Evolutionary conservation across 345 rosid species (phyloP), one percentile per base, ranked within the genome.

Genomic region (Schrenkiella parvula): DNA sequence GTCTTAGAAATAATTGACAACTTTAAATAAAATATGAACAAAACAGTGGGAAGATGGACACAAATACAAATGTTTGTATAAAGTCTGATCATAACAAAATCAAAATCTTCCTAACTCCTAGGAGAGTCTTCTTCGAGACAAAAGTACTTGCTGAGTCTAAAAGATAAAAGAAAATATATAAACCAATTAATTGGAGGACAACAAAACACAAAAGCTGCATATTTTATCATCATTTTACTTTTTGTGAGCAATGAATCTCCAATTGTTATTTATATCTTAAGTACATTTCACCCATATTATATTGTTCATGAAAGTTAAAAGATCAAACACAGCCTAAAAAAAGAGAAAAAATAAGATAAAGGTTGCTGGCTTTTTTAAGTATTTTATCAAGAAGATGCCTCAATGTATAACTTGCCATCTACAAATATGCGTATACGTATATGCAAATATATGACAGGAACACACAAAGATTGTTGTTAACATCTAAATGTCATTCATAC

Each of bases 111-210:
- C 72, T 57, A 13, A 47, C 60, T 73, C 73, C 46, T 74, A 74
- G 78, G 73, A 74, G 78, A 50, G 78, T 39, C 78, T 59, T 74
- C 63, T 39, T 29, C 6, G 43, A 44, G 67, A 74, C 78, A 67
- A 74, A 74, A 74, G 78, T 59, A 38, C 17, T 4, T 46, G 71
- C 1, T 9, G 58, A 44, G 37, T 55, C 48, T 26, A 56, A 22
- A 66, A 64, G 39, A 31, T 14, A 61, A 51, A 72, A 41, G 26
- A 41, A 61, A 51, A 41, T 14, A 51, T 26, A 39, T 23, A 61
- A 38, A 57, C 31, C 58, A 37, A 35, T 65, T 28, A 65, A 19
- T 64, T 25, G 51, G 18, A 46, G 56, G 66, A 37, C 66, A 44
- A 54, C 8, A 50, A 34, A 34, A 42, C 22, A 46, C 29, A 37